Base-by-base conservation (phyloP, 1,284 basidiomycete species). In the Ceratobasidium sp. region DNA sequence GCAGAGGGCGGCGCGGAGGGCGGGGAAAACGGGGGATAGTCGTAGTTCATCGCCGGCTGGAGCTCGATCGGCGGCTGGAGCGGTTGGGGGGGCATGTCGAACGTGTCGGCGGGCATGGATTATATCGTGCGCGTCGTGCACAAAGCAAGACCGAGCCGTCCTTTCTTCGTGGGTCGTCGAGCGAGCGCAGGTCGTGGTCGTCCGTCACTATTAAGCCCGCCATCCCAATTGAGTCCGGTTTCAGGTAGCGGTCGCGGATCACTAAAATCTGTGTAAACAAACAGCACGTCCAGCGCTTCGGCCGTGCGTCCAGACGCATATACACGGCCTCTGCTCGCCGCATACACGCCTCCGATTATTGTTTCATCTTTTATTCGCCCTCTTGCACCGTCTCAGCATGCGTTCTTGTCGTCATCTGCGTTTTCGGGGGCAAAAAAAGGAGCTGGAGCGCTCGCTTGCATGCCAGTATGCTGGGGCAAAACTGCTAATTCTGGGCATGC, bases 201-300 rank as follows among this genome's bases (percentile, higher is more conserved):
- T 45, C 43, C 43, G 6, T 8, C 43, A 12, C 43, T 36, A 62
- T 46, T 61, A 46, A 65, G 45, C 32, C 45, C n/a, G 5, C 23
- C 14, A 34, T n/a, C 46, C 26, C 14, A 45, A 50, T 30, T 23
- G 46, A 18, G 43, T 2, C 61, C 61, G 46, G 30, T 65, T 52
- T 32, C 61, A 65, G n/a, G 46, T 6, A 39, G 36, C 36, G 36
- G 36, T 39, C 36, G 32, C 62, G 62, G 62, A 65, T 65, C 62
- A 50, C 43, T 6, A 48, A 64, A 50, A 67, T 53, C 48, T 32
- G 36, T 14, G 36, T 39, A 34, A 43, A 46, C 32, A 52, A 67
- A 65, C 23, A 55, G 28, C 23, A n/a, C 41, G 28, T 50, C 64
- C 50, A 50, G 64, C 64, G 64, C 64, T 57, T 69, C 39, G 32